Evolutionary conservation across 768 basidiomycete species (phyloP), one percentile per base, ranked within the genome.

Genomic region (Pleurotus eryngii): DNA sequence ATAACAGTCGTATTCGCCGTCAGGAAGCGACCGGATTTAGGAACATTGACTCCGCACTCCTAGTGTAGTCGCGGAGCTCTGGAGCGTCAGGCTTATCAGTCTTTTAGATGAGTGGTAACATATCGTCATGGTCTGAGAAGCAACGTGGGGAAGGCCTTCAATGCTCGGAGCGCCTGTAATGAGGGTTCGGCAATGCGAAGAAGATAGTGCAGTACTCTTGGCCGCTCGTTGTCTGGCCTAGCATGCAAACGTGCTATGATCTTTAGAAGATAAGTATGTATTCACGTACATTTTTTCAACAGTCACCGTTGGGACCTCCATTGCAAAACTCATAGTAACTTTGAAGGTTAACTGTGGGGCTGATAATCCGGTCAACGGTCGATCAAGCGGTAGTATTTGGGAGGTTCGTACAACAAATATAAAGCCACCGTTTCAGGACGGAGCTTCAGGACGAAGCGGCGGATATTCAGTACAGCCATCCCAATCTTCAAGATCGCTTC

Each of bases 391-490:
- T 42, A 53, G 51, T 37, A 53, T 53, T 63, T 53, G 59, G 59
- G 57, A 63, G 65, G 49, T 61, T 65, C 65, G 46, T 47, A 42
- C 35, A 38, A 56, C 46, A 59, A 17, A 47, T 26, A 37, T 27
- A 49, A 59, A 58, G 55, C 43, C 45, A 9, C 55, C 49, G 57
- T 26, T 35, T 35, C 30, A 35, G 30, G 30, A 35, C 30, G 30
- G 30, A 35, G 30, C 30, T 35, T 35, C 30, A 35, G 30, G 30
- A 8, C 30, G 9, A 35, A 45, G n/a, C 43, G n/a, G 49, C 30
- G 22, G 49, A 22, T 17, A 37, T 50, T 26, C 24, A 26, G n/a
- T 26, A n/a, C 30, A 14, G 17, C 20, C 48, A 50, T 35, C 22
- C 18, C 15, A n/a, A 9, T 30, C 8, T 17, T 26, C 30, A 30